Evolutionary conservation across 768 basidiomycete genomes (phyloP), one percentile per base, ranked within the genome.

Genomic region (Podaxis mareebaensis): DNA sequence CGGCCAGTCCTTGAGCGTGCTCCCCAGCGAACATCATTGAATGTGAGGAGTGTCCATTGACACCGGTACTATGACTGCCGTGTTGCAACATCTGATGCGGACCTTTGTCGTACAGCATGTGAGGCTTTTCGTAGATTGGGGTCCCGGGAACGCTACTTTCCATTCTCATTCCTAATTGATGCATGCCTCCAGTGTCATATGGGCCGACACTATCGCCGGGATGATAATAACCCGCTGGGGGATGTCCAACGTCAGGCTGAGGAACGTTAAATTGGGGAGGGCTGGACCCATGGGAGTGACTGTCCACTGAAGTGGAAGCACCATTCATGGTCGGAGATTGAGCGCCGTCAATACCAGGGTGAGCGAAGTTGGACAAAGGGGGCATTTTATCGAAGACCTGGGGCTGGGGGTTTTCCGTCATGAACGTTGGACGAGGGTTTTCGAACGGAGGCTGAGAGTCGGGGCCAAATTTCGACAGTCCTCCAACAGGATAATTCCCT

Each of bases 101-200:
- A 7, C 44, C 28, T 40, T 62, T 62, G 44, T 62, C 61, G 26
- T 55, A 62, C 30, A 62, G 20, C 26, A 53, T 53, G 24, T 61
- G 60, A 4, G 61, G 22, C 44, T 55, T 54, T 55, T 62, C 61
- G 28, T 46, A 62, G 13, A 55, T 62, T 6, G 61, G 61, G 26
- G 61, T 62, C 8, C 61, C 61, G 24, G 61, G 44, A 48, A 62
- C 61, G 15, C 61, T 62, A 3, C 22, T 42, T 22, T 62, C 61
- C 53, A 62, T 54, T 15, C 61, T 46, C 20, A 62, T 46, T 7
- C 52, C 61, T 17, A 62, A 33, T 15, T 52, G 53, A 15, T 48
- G 44, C 44, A 59, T 59, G 12, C 33, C 48, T n/a, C 33, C 36
- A 22, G n/a, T 11, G 12, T 62, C 61, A 22, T 62, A 62, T 13